Conservation (phyloP, 345 rosid species). For the Hibiscus syriacus region DNA sequence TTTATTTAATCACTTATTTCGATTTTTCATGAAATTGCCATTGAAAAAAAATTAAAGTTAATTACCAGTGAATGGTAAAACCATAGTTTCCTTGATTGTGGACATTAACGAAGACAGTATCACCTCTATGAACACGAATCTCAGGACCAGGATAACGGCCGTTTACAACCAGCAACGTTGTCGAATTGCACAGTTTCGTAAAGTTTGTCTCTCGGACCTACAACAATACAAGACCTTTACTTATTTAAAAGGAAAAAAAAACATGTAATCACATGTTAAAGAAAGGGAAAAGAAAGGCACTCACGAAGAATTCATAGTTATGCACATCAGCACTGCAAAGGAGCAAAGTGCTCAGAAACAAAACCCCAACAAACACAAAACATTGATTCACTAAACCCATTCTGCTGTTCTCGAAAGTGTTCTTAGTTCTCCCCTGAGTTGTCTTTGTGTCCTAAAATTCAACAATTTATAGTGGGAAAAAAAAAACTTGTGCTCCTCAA, state of each 20-base stretch:
- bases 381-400: no score
- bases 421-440: no score
- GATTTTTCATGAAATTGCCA: background rate
- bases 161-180: constrained; percentile 33
- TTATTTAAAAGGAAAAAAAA: background rate
- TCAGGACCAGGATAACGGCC: constrained; percentile 39
- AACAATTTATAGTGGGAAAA: no score
- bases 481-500: no score
- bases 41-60: background rate
- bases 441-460: no score
- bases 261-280: no score
- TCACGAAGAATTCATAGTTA: no score
- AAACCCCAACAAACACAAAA: no score
- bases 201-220: constrained; percentile 20
- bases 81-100: constrained; percentile 37
- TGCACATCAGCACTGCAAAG: no score
- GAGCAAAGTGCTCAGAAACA: no score
- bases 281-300: no score
- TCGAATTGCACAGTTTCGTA: constrained; percentile 30
- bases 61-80: constrained; percentile 20
- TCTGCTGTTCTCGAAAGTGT: no score
- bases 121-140: constrained; percentile 31
- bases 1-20: background rate
- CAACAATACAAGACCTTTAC: background rate
- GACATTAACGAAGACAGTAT: constrained; percentile 34